Percentiles rank a stretch among this genome's conserved stretches.
phyloP scores from a whole-genome alignment of 139 green algal species.

The Astrephomene gubernaculifera region DNA sequence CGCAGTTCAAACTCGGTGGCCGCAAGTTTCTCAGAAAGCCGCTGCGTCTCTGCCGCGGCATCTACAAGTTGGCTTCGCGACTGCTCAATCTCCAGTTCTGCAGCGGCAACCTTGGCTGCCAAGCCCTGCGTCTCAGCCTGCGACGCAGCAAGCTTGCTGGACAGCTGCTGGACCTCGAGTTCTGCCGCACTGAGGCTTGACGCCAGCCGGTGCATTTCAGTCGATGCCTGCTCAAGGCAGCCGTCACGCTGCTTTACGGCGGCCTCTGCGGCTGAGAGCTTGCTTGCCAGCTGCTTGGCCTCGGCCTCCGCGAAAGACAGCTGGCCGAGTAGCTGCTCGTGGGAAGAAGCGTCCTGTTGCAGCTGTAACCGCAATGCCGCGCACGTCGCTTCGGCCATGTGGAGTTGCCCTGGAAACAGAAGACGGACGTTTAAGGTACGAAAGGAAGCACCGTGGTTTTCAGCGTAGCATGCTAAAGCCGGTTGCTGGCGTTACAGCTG shows the following conservation, averaged over 20 bases:
- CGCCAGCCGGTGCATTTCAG: not conserved
- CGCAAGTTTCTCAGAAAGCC: not conserved
- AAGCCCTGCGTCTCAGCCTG: not conserved
- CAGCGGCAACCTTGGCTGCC: not conserved
- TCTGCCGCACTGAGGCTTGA: not conserved
- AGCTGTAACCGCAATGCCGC: not conserved
- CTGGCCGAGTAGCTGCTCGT: not conserved
- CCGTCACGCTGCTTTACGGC: not conserved
- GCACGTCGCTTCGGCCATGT: not conserved
- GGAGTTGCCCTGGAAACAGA: no score
- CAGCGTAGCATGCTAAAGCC: no score
- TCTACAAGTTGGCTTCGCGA: not conserved
- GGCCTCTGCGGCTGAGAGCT: not conserved
- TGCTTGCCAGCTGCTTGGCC: not conserved
- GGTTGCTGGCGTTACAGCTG: no score
- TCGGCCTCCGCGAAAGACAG: constrained; percentile 15
- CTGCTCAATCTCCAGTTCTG: not conserved
- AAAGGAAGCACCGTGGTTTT: no score
- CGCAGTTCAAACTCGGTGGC: not conserved
- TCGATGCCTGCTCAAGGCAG: not conserved
- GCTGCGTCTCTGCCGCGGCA: not conserved
- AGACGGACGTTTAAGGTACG: no score
- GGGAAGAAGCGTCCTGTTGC: not conserved
- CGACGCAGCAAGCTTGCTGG: not conserved
- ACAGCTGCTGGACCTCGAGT: not conserved